Conservation (phyloP, 2,329 filamentous ascomycete genomes). For the Aaosphaeria arxii region DNA sequence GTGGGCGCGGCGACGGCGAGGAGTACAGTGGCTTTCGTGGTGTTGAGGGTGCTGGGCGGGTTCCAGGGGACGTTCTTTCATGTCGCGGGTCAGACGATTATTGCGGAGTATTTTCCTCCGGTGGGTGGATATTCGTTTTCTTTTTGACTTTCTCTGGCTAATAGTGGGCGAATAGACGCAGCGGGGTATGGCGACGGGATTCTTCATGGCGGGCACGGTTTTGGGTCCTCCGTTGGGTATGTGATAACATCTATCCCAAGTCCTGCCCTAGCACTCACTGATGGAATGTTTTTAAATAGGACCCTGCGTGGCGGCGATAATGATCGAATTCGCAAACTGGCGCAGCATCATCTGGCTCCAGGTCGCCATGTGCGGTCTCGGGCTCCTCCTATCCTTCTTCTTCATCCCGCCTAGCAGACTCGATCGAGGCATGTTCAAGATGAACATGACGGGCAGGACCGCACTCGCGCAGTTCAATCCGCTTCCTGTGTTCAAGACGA, state of each 20-base stretch:
- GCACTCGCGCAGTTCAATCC: neutral
- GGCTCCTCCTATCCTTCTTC: constrained; percentile 23
- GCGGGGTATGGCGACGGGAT: constrained; percentile 43
- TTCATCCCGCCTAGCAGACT: neutral
- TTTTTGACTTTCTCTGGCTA: no score
- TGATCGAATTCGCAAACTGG: constrained; percentile 29
- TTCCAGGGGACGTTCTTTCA: constrained; percentile 15
- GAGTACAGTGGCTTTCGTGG: constrained; percentile 9
- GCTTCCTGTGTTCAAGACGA: neutral
- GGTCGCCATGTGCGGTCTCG: constrained; percentile 24
- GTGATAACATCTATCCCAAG: constrained; percentile 4
- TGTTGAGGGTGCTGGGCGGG: constrained; percentile 12
- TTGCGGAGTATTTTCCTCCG: constrained; percentile 17
- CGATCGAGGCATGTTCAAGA: neutral
- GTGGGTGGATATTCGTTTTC: neutral
- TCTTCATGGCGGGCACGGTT: constrained; percentile 44
- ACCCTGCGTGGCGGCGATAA: constrained; percentile 29
- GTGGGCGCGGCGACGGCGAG: constrained; percentile 10
- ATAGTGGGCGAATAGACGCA: constrained; percentile 12
- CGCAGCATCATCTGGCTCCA: constrained; percentile 33
- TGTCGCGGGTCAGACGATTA: constrained; percentile 13
- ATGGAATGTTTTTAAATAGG: constrained; percentile 7
- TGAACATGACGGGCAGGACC: neutral
- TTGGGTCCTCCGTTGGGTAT: constrained; percentile 43
- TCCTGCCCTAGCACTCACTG: no score